Percentiles rank a stretch among this genome's conserved stretches.
These are phyloP conservation scores for Exophiala spinifera DNA, from an alignment of 2,329 filamentous ascomycete species.

Conservation along the genomic window DNA sequence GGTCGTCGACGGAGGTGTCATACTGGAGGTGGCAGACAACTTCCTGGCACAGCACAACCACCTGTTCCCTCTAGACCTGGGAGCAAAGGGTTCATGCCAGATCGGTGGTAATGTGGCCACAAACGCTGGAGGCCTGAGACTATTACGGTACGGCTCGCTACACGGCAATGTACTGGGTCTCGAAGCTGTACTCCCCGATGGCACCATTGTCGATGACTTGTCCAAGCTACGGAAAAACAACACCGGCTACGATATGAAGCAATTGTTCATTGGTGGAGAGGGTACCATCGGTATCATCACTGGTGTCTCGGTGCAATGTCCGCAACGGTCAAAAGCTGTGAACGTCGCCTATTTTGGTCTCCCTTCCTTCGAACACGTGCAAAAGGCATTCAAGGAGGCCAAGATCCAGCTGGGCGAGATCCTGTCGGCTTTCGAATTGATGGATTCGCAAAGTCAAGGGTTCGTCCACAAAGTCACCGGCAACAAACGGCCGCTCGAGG, in stretches of 20 bases:
- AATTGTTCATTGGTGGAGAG: slow-evolving; percentile 92
- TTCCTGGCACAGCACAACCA: slow-evolving; percentile 78
- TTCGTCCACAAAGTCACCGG: slow-evolving; percentile 72
- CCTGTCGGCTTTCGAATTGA: slow-evolving; percentile 93
- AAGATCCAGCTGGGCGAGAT: slow-evolving; percentile 92
- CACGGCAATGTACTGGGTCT: slow-evolving; percentile 91
- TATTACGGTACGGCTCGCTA: slow-evolving; percentile 88
- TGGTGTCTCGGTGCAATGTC: slow-evolving; percentile 82
- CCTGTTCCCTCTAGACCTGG: slow-evolving; percentile 95
- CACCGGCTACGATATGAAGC: slow-evolving; percentile 95
- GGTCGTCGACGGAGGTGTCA: slow-evolving; percentile 85
- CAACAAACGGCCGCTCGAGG: slow-evolving; percentile 76
- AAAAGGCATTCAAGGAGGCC: slow-evolving; percentile 80
- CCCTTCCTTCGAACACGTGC: slow-evolving; percentile 84
- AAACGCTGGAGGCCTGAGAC: slow-evolving; percentile 85
- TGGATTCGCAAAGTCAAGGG: slow-evolving; percentile 81
- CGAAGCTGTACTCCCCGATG: slow-evolving; percentile 90
- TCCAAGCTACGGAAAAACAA: slow-evolving; percentile 94
- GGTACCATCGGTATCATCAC: slow-evolving; percentile 95
- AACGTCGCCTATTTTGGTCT: slow-evolving; percentile 95
- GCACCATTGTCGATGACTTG: slow-evolving; percentile 86
- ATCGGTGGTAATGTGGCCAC: slow-evolving; percentile 95
- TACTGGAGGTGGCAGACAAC: slow-evolving; percentile 84
- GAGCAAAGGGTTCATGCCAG: slow-evolving; percentile 94
- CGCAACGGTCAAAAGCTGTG: slow-evolving; percentile 78